Evolutionary conservation across 2,329 filamentous ascomycete genomes (phyloP).

Genomic region (Macrophomina tecta): DNA sequence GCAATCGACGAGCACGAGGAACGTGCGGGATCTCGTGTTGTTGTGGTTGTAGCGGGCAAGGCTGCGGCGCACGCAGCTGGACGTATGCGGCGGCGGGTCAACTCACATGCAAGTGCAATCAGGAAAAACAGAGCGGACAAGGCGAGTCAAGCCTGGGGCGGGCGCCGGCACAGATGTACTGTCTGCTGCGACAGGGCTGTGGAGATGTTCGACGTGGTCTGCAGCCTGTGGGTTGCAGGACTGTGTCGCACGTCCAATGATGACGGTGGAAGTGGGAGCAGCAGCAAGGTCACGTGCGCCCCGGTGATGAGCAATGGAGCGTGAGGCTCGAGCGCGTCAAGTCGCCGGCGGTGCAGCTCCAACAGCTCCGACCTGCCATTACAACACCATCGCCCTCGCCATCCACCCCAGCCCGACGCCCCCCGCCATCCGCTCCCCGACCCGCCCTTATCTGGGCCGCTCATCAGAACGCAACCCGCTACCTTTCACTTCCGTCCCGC

Average conservation of each 20-base stretch:
- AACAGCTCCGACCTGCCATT: conserved; percentile 30
- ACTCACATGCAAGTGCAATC: conserved; percentile 1
- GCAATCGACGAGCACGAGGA: background rate
- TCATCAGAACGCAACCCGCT: conserved; percentile 16
- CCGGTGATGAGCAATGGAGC: background rate
- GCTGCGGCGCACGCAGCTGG: background rate
- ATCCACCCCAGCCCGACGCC: conserved; percentile 30
- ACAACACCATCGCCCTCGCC: conserved; percentile 40
- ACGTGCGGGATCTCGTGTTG: background rate
- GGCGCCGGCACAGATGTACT: conserved; percentile 21
- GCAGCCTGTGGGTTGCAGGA: conserved; percentile 23
- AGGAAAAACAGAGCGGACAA: background rate
- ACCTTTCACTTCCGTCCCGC: background rate
- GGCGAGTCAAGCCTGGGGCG: background rate
- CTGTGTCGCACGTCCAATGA: conserved; percentile 15
- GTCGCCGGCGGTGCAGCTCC: conserved; percentile 11
- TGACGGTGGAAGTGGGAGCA: background rate
- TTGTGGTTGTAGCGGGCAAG: background rate
- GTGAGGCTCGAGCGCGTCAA: conserved; percentile 2
- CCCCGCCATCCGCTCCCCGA: conserved; percentile 31
- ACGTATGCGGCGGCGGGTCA: background rate
- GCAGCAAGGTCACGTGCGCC: conserved; percentile 5
- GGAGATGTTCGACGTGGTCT: conserved; percentile 22
- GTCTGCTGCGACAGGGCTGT: conserved; percentile 3
- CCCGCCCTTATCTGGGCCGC: conserved; percentile 32